Evolutionary conservation across 2,329 filamentous ascomycete species (phyloP).

Genomic region (Beauveria scarabaeidicola): DNA sequence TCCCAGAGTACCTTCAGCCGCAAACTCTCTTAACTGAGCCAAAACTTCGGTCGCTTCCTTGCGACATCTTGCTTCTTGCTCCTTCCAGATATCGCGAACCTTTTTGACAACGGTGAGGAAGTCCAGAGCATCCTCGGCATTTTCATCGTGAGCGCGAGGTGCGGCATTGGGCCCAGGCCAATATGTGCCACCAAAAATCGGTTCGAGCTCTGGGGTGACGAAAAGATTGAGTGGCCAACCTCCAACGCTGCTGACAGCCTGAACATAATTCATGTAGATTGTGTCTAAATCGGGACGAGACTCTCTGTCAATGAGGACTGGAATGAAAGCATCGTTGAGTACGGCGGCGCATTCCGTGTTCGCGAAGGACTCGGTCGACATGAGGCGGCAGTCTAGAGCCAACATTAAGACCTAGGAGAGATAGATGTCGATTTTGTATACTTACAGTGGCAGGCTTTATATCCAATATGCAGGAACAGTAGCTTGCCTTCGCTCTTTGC

Average conservation of each 20-base stretch:
- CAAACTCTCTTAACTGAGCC: constrained; percentile 73
- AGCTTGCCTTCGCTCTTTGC: constrained; percentile 78
- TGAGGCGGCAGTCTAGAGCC: constrained; percentile 68
- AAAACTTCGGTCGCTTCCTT: constrained; percentile 79
- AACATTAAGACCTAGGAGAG: not conserved
- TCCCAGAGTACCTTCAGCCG: constrained; percentile 71
- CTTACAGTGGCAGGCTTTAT: constrained; percentile 90
- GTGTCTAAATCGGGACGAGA: constrained; percentile 89
- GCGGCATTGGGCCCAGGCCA: constrained; percentile 72
- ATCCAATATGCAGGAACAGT: constrained; percentile 90
- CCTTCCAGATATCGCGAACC: constrained; percentile 65
- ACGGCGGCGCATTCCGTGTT: constrained; percentile 71
- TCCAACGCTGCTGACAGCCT: constrained; percentile 80
- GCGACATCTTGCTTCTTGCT: constrained; percentile 74
- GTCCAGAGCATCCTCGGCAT: constrained; percentile 55
- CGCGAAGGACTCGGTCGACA: constrained; percentile 86
- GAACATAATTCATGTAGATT: constrained; percentile 97
- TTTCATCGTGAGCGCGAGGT: constrained; percentile 27
- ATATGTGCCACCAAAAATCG: constrained; percentile 93
- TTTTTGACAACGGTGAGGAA: constrained; percentile 80
- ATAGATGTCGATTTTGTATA: constrained; percentile 16
- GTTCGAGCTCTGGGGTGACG: constrained; percentile 83
- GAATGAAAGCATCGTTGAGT: constrained; percentile 81
- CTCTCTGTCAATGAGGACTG: constrained; percentile 87
- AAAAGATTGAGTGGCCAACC: constrained; percentile 98